Conservation (phyloP, 345 rosid species). For the Cardamine resedifolia region DNA sequence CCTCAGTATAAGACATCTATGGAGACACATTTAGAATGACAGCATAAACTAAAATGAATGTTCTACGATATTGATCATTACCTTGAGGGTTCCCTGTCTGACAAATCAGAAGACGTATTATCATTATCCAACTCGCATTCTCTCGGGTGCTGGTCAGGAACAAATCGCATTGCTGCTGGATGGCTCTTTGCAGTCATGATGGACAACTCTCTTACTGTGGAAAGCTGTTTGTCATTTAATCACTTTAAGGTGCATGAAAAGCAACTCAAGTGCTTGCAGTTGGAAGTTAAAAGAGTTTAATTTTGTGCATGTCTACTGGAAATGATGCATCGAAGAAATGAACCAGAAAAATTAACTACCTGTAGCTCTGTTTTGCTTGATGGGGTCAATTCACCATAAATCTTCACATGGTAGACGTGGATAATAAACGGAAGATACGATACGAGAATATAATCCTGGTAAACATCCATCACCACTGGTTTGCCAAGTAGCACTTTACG, state of each 20-base stretch:
- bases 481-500: constrained; percentile 82
- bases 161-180: constrained; percentile 99
- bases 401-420: constrained; percentile 79
- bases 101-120: constrained; percentile 49
- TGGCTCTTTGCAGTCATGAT: constrained; percentile 99
- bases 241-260: constrained; percentile 81
- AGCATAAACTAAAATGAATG: constrained; percentile 18
- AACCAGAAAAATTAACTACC: constrained; percentile 50
- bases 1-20: constrained; percentile 90
- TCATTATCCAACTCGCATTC: constrained; percentile 49
- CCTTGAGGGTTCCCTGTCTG: constrained; percentile 82
- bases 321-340: constrained; percentile 2
- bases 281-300: constrained; percentile 10
- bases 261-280: constrained; percentile 37
- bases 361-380: constrained; percentile 72
- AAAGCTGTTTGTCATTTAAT: constrained; percentile 99
- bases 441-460: constrained; percentile 78
- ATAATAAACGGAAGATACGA: constrained; percentile 91
- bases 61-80: constrained; percentile 35
- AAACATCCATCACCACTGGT: constrained; percentile 98
- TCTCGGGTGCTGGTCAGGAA: constrained; percentile 79
- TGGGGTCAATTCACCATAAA: constrained; percentile 78
- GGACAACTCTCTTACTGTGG: constrained; percentile 99
- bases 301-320: constrained; percentile 16
- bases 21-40: constrained; percentile 40